Evolutionary conservation across 495 filamentous ascomycete species (phyloP).

Genomic region (Hypoxylon cercidicola): DNA sequence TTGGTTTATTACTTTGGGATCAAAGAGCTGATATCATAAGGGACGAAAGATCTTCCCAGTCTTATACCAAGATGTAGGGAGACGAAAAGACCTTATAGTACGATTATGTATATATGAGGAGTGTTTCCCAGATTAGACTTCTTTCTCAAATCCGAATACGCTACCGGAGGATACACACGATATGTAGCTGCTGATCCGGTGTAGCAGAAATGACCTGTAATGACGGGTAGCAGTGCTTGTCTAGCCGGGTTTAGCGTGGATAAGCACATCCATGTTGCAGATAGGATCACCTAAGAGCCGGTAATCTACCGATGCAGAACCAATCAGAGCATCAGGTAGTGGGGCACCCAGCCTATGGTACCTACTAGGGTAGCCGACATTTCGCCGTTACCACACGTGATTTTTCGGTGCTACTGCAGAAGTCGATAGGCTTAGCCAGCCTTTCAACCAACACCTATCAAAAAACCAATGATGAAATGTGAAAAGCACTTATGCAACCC

Average conservation of each 20-base stretch:
- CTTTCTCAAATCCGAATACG: conserved; percentile 8
- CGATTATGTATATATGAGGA: no score
- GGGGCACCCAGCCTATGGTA: no score
- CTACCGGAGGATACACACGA: not conserved
- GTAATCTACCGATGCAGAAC: not conserved
- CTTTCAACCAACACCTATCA: conserved; percentile 3
- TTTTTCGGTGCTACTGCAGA: not conserved
- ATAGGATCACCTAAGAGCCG: no score
- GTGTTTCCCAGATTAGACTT: no score
- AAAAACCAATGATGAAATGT: conserved; percentile 38
- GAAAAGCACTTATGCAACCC: conserved; percentile 11
- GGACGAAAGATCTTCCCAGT: not conserved
- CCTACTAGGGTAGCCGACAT: conserved; percentile 14
- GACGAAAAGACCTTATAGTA: conserved; percentile 13
- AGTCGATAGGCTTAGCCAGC: not conserved
- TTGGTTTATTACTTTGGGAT: not conserved
- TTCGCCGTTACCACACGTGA: conserved; percentile 14
- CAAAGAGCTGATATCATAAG: not conserved
- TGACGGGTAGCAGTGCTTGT: no score
- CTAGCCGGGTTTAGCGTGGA: no score
- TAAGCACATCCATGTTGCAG: not conserved
- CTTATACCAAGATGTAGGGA: not conserved
- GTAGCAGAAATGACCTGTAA: not conserved
- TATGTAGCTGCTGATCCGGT: conserved; percentile 18
- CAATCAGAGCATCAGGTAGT: not conserved